Evolutionary conservation across 345 rosid genomes (phyloP).

Genomic region (Citrus sinensis): DNA sequence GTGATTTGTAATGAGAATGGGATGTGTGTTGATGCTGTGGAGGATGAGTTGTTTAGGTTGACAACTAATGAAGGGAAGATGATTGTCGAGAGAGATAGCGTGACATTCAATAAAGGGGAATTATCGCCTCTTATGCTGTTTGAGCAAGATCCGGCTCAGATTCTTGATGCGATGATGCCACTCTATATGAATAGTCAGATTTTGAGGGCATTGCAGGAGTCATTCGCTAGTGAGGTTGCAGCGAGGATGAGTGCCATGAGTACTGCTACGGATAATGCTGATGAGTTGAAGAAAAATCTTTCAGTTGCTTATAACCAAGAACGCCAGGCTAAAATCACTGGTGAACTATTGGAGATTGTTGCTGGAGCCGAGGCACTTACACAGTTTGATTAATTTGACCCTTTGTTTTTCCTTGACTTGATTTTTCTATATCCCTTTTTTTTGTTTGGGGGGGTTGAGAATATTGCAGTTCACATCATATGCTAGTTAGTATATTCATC

Average conservation of each 20-base stretch:
- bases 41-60: slow-evolving; percentile 42
- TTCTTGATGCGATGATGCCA: slow-evolving; percentile 93
- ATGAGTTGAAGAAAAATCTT: slow-evolving; percentile 67
- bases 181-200: slow-evolving; percentile 84
- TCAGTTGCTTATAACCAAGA: slow-evolving; percentile 53
- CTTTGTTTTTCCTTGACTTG: neutral
- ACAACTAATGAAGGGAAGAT: slow-evolving; percentile 77
- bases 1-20: slow-evolving; percentile 59
- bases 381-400: slow-evolving; percentile 12
- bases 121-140: slow-evolving; percentile 68
- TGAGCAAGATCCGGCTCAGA: slow-evolving; percentile 90
- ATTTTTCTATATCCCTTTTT: neutral
- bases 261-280: slow-evolving; percentile 75
- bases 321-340: slow-evolving; percentile 76
- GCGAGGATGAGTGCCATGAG: slow-evolving; percentile 91
- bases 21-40: slow-evolving; percentile 49
- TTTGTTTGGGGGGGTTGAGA: neutral
- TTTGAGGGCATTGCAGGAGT: slow-evolving; percentile 82
- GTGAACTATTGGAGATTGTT: slow-evolving; percentile 75
- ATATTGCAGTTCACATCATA: neutral
- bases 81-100: slow-evolving; percentile 52
- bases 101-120: slow-evolving; percentile 22
- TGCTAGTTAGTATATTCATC: neutral
- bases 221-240: slow-evolving; percentile 79
- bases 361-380: slow-evolving; percentile 84